A percentile compares a stretch with the other conserved stretches of the same genome.
Conservation (phyloP, 2,329 filamentous ascomycete genomes). For the Aspergillus sp. region DNA sequence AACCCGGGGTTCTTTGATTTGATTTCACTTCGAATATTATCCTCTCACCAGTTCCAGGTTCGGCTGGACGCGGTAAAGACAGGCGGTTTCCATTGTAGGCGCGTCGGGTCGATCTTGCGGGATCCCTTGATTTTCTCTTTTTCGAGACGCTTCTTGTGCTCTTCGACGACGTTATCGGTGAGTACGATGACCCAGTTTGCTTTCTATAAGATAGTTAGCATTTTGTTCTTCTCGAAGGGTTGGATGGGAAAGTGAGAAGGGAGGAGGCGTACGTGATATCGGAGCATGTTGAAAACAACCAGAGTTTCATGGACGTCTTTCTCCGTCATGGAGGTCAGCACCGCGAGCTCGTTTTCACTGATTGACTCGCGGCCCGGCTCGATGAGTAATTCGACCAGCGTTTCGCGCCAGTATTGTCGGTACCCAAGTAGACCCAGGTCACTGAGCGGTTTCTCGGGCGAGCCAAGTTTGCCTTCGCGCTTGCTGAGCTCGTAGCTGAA, state of each 20-base stretch:
- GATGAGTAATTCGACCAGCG: conserved; percentile 82
- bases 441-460: conserved; percentile 92
- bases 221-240: no score
- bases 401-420: conserved; percentile 96
- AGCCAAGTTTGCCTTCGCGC: conserved; percentile 91
- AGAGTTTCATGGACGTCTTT: conserved; percentile 94
- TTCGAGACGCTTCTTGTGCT: conserved; percentile 68
- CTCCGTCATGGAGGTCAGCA: conserved; percentile 87
- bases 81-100: conserved; percentile 92
- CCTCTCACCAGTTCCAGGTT: conserved; percentile 87
- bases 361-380: conserved; percentile 64
- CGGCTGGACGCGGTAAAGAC: conserved; percentile 86
- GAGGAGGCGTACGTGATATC: conserved; percentile 66
- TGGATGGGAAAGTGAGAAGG: background rate
- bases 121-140: conserved; percentile 78
- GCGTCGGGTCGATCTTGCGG: conserved; percentile 69
- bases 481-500: conserved; percentile 97
- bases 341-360: conserved; percentile 82
- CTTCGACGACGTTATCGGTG: conserved; percentile 74
- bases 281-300: conserved; percentile 89
- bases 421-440: conserved; percentile 93
- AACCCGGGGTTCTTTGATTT: background rate
- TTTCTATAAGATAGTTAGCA: conserved; percentile 52
- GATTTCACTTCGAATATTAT: background rate
- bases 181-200: conserved; percentile 95